These are phyloP conservation scores for Ustilago curta DNA, from an alignment of 1,284 basidiomycete species.

Conservation along the genomic window DNA sequence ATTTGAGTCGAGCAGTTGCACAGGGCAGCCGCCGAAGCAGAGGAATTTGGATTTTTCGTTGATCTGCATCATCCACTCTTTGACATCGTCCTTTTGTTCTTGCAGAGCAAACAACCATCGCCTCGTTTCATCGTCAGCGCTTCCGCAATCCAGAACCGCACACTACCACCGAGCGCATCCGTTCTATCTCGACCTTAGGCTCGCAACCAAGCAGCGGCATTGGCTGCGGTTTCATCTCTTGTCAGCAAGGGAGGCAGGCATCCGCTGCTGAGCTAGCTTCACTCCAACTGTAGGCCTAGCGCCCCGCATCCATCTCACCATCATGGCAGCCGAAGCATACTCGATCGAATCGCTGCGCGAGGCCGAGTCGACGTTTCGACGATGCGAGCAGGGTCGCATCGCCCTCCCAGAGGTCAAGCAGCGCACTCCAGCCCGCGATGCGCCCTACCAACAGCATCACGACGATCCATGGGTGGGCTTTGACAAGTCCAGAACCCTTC, in stretches of 20 bases:
- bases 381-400: constrained; percentile 45
- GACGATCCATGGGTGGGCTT: constrained; percentile 60
- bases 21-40: constrained; percentile 6
- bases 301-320: constrained; percentile 7
- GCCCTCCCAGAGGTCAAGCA: constrained; percentile 51
- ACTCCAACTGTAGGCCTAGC: neutral
- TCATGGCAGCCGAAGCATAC: constrained; percentile 40
- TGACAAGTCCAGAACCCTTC: constrained; percentile 56
- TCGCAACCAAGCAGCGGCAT: neutral
- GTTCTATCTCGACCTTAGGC: neutral
- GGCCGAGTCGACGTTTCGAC: constrained; percentile 41
- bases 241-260: neutral
- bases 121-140: neutral
- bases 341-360: constrained; percentile 43
- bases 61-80: constrained; percentile 8
- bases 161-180: neutral
- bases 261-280: too few relatives aligned
- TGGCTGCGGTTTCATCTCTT: constrained; percentile 1
- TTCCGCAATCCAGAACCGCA: neutral
- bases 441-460: constrained; percentile 59
- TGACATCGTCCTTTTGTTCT: constrained; percentile 6
- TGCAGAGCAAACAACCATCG: neutral
- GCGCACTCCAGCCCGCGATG: constrained; percentile 55
- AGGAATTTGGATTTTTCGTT: constrained; percentile 4
- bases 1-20: constrained; percentile 9